Evolutionary conservation across 106 monocot species (phyloP).

Genomic region (Amphibolis antarctica): DNA sequence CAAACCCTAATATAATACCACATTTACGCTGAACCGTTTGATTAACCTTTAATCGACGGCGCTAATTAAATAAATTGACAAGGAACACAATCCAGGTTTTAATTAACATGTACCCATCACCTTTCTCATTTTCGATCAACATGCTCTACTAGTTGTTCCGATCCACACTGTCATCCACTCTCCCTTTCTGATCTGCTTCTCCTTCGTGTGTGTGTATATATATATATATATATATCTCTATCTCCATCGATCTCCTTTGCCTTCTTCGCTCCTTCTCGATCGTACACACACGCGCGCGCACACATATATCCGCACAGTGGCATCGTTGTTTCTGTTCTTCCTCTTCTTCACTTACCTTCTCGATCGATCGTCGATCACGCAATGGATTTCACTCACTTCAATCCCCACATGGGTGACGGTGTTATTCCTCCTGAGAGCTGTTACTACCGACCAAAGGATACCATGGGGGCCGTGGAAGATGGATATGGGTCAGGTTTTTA

Average conservation of each 20-base stretch:
- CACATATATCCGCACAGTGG: no score
- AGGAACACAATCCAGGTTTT: neutral
- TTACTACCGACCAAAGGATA: constrained; percentile 10
- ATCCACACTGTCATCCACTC: neutral
- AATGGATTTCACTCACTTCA: neutral
- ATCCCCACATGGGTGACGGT: neutral
- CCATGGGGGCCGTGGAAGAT: constrained; percentile 1
- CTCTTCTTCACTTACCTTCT: neutral
- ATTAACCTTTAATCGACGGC: constrained; percentile 2
- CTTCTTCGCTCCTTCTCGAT: neutral
- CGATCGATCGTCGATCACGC: no score
- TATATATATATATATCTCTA: no score
- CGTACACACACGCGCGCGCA: no score
- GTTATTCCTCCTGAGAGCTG: neutral
- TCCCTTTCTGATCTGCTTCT: neutral
- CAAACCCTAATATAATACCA: constrained; percentile 2
- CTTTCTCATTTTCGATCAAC: neutral
- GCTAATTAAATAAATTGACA: neutral
- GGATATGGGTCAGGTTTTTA: neutral
- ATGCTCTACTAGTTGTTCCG: neutral
- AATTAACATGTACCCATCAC: constrained; percentile 1
- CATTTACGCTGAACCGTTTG: neutral
- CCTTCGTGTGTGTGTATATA: no score
- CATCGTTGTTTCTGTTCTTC: no score
- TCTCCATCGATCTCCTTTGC: neutral